Evolutionary conservation across 2,329 filamentous ascomycete species (phyloP), one percentile per base, ranked within the genome.

Genomic region (Fusarium sp.): DNA sequence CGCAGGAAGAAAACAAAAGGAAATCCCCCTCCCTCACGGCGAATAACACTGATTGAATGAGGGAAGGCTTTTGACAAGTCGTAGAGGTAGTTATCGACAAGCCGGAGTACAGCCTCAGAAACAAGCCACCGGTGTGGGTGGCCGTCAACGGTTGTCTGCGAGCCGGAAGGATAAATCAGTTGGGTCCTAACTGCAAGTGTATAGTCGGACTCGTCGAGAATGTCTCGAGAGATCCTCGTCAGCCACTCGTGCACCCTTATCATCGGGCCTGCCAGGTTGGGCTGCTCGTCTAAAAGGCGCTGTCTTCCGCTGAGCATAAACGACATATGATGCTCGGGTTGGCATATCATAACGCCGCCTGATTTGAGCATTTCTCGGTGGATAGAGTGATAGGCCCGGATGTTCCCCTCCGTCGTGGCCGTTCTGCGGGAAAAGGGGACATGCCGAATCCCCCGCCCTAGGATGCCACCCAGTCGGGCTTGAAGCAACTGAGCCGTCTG

Each of bases 311-410:
- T 88, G 3, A 91, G 78, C 69, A 85, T 86, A 74, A 90, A 90
- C 0, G 89, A 91, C 8, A 92, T 77, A 1, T 88, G 78, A 61
- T 91, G 87, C 53, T 91, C 89, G 0, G 89, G 90, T 2, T 88
- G 81, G 0, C 83, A 81, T 0, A 92, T 75, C 21, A 92, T 80
- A 0, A 91, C 75, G 0, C 88, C 89, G 0, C 78, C 77, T 1
- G 70, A 70, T 2, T 75, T 70, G 20, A 79, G 75, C 18, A 85
- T 79, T 0, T 83, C 75, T 2, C 74, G 67, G 69, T 82, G 78
- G 5, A 81, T 69, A 15, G 58, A 79, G 5, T 72, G 58, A 25
- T 65, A 73, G 0, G 69, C 68, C 1, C 75, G 60, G 1, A 83
- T 63, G 31, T 82, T 78, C 2, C 73, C 67, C 2, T 80, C 77